Percentiles rank a stretch among this genome's conserved stretches.
Evolutionary conservation across 257 asterid genomes (phyloP).

Genomic region (Solanum piurae): DNA sequence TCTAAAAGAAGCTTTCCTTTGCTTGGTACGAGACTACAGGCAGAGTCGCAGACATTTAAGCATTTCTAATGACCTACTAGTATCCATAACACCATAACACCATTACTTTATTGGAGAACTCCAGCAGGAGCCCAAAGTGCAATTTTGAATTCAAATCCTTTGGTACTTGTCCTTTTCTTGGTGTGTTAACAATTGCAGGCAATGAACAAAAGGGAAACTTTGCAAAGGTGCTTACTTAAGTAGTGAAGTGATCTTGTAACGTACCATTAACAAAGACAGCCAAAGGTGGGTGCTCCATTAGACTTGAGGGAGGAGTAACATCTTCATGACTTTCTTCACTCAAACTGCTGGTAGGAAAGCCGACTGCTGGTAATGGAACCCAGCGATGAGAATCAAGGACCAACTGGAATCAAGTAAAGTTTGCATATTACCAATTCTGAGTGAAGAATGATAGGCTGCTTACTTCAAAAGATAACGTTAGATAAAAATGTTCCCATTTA

Average conservation of each 20-base stretch:
- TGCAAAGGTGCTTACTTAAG: neutral
- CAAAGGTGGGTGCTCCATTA: slow-evolving; percentile 98
- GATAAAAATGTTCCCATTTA: neutral
- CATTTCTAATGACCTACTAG: neutral
- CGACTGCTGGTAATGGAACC: slow-evolving; percentile 80
- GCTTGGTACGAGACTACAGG: neutral
- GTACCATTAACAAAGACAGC: slow-evolving; percentile 22
- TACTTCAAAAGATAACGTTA: neutral
- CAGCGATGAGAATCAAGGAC: slow-evolving; percentile 79
- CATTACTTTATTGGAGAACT: too few species aligned
- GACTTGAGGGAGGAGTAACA: slow-evolving; percentile 74
- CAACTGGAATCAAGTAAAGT: slow-evolving; percentile 41
- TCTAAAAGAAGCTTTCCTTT: neutral
- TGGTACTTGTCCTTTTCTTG: neutral
- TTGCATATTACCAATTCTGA: slow-evolving; percentile 10
- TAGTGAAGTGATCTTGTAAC: neutral
- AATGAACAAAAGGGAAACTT: neutral
- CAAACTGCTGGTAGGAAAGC: slow-evolving; percentile 66
- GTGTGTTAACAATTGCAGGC: neutral
- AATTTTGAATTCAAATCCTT: too few species aligned
- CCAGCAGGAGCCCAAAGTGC: too few species aligned
- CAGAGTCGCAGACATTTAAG: neutral
- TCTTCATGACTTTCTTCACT: slow-evolving; percentile 79
- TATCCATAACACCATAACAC: neutral
- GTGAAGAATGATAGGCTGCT: neutral